Percentiles rank a stretch among this genome's conserved stretches.
These are phyloP conservation scores for Alternaria viburni DNA, from an alignment of 2,329 filamentous ascomycete species.

Conservation along the genomic window DNA sequence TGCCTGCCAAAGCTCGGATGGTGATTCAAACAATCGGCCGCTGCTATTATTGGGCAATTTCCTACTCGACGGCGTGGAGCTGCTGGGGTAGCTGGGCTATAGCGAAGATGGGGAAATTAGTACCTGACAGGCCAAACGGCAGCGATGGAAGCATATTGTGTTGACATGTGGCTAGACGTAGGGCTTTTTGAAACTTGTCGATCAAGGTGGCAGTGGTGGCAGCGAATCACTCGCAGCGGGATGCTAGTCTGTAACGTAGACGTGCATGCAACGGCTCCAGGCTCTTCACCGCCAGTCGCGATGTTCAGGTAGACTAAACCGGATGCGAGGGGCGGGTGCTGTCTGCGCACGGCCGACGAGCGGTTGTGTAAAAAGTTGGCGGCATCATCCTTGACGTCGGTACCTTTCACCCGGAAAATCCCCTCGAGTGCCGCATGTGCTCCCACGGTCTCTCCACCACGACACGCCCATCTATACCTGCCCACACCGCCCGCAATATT, in stretches of 20 bases:
- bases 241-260: neutral
- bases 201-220: neutral
- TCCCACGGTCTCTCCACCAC: conserved; percentile 31
- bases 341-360: conserved; percentile 12
- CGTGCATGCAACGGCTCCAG: conserved; percentile 7
- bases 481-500: conserved; percentile 1
- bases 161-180: conserved; percentile 2
- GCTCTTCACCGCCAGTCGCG: conserved; percentile 16
- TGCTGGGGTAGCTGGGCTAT: conserved; percentile 9
- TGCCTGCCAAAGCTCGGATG: conserved; percentile 5
- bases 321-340: neutral
- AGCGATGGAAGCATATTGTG: conserved; percentile 3
- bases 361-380: conserved; percentile 28
- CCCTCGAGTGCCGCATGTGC: conserved; percentile 19
- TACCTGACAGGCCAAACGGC: neutral
- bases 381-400: conserved; percentile 22
- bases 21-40: conserved; percentile 14
- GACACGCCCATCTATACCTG: conserved; percentile 12
- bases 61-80: conserved; percentile 8
- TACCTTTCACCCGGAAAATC: conserved; percentile 35
- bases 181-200: conserved; percentile 8
- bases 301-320: neutral
- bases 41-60: conserved; percentile 27
- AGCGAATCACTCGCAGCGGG: conserved; percentile 4
- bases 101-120: conserved; percentile 4